Evolutionary conservation across 176 grass and related monocot species (phyloP), one percentile per base, ranked within the genome.

Genomic region (Triticum timopheevii): DNA sequence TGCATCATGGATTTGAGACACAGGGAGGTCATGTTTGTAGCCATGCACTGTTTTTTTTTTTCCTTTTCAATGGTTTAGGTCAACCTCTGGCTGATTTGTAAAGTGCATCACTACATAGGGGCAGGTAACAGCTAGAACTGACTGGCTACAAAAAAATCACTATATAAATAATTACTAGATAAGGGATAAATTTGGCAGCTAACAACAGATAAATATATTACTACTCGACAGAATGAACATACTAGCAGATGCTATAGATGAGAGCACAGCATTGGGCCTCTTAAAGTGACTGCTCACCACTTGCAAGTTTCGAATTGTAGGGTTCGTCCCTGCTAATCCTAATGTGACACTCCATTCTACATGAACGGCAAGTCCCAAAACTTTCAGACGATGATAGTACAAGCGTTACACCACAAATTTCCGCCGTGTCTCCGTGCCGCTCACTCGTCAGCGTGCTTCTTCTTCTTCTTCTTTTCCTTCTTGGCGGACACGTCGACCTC

Each of bases 401-500:
- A 87, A 87, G 69, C 68, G 76, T 33, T 40, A 82, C 78, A 87
- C n/a, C 78, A 66, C 70, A 67, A 76, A 44, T 22, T 17, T 23
- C 44, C 4, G 19, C 8, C 25, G 3, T 25, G 24, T 45, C 28
- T 1, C 45, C 1, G 2, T 12, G 36, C 40, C 31, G 19, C 68
- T 88, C 77, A 85, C 69, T 84, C 89, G 4, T 96, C 86, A 0
- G 67, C 73, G 0, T 93, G 76, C 62, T 80, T 91, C 77, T 85
- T 86, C 87, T 93, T 97, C 69, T 94, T 94, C 69, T 97, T 96
- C 77, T 97, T 92, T 27, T 94, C 82, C 61, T 91, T 88, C 80
- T 77, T 89, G 13, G 40, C 72, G 0, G 88, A 79, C 5, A 52
- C 85, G 4, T 81, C 82, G 2, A 27, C 45, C 76, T 93, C 80